Evolutionary conservation across 2,329 filamentous ascomycete genomes (phyloP).

Genomic region (Sarocladium oryzae): DNA sequence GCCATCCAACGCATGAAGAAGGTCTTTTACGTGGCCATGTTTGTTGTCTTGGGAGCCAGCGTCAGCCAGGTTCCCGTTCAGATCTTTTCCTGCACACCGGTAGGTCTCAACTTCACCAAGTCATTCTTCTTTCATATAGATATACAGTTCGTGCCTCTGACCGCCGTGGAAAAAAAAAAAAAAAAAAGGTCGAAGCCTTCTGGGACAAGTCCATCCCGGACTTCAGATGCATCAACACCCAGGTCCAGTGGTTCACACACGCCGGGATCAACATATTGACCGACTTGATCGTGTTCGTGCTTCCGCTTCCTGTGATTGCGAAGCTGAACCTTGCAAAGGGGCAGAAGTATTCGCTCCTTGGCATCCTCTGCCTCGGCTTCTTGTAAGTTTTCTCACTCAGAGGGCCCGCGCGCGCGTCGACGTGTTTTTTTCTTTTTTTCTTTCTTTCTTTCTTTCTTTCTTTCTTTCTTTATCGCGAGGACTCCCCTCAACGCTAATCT

Average conservation of each 20-base stretch:
- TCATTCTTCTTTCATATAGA: no score
- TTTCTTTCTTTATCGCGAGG: no score
- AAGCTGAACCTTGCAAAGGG: constrained; percentile 11
- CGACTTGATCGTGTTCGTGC: constrained; percentile 14
- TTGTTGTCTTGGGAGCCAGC: background rate
- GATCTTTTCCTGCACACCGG: constrained; percentile 6
- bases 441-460: no score
- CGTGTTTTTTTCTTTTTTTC: no score
- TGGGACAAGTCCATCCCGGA: background rate
- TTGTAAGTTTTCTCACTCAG: no score
- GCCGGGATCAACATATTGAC: constrained; percentile 3
- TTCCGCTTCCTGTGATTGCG: constrained; percentile 15
- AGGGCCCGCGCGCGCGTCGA: no score
- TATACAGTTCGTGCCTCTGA: no score
- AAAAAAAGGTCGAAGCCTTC: background rate
- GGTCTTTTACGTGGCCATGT: constrained; percentile 18
- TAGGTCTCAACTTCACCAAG: background rate
- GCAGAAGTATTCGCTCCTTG: constrained; percentile 13
- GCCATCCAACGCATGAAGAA: constrained; percentile 6
- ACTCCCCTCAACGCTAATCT: no score
- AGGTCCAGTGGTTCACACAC: constrained; percentile 3
- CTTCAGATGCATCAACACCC: background rate
- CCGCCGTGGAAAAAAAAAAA: no score
- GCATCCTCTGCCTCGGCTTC: constrained; percentile 14
- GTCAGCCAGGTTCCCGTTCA: constrained; percentile 1